Evolutionary conservation across 1,139 yeast species (phyloP), one percentile per base, ranked within the genome.

Genomic region (Pneumocystis wakefieldiae): DNA sequence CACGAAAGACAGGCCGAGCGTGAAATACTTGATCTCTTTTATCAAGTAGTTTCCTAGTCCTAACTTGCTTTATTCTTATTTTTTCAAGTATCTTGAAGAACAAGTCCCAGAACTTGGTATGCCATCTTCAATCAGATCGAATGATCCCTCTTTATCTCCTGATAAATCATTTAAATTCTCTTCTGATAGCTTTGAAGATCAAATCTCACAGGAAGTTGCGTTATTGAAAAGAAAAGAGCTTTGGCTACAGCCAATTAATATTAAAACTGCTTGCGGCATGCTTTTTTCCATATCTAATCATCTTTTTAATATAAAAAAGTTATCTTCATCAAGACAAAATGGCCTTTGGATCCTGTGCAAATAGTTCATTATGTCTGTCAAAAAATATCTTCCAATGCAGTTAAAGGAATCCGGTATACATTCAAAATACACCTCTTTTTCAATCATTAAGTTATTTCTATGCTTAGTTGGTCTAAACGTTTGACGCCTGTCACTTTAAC

Each of bases 401-500:
- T 48, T 5, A 48, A 48, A 48, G 32, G 55, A n/a, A 48, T 48
- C 32, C 55, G 55, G 55, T 48, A 48, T 48, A 37, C 14, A 5
- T 37, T 37, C 14, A 14, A 15, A 37, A 37, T 37, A 37, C 3
- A 3, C 2, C 10, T 8, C 3, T 48, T n/a, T 5, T n/a, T 19
- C 35, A 32, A 12, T 24, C 12, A 24, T 24, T 48, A 48, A 48
- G 24, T 4, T 6, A 71, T 1, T 57, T 62, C 15, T 68, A 65
- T 10, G 68, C 65, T 36, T 69, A 42, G 55, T 8, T 48, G 55
- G 55, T 48, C 94, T 1, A 95, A 87, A 71, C 82, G 89, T 69
- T 73, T 92, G 64, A 82, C 92, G 0, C 97, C 98, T 0, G 81
- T 94, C 10, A 83, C 87, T 5, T 76, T 75, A 66, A 87, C 97